Percentiles rank a stretch among this genome's conserved stretches.
Evolutionary conservation across 768 basidiomycete genomes (phyloP).

Genomic region (Ephemerocybe angulata): DNA sequence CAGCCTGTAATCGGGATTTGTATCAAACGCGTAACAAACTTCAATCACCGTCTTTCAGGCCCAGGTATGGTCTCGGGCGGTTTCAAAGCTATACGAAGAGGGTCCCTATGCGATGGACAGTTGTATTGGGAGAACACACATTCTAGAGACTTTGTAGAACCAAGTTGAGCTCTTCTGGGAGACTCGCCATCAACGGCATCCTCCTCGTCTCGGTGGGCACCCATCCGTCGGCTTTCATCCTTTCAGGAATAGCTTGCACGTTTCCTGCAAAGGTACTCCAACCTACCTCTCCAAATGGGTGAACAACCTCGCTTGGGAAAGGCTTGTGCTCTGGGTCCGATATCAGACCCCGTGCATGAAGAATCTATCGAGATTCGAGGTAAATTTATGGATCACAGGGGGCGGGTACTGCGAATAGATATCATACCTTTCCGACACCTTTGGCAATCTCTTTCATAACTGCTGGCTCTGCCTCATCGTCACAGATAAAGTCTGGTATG

Average conservation of each 20-base stretch:
- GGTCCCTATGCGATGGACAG: no score
- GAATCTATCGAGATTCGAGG: constrained; percentile 28
- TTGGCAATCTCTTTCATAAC: background rate
- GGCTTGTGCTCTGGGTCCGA: background rate
- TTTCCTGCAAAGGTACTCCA: background rate
- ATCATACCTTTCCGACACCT: background rate
- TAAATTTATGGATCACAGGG: constrained; percentile 17
- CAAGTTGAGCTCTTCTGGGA: constrained; percentile 46
- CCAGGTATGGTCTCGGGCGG: no score
- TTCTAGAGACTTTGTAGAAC: no score
- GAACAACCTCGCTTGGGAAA: background rate
- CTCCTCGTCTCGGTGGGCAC: constrained; percentile 50
- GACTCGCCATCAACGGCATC: constrained; percentile 40
- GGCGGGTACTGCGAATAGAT: background rate
- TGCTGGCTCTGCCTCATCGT: constrained; percentile 19
- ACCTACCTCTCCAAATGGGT: background rate
- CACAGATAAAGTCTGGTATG: constrained; percentile 31
- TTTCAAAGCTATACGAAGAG: no score
- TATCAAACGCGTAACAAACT: no score
- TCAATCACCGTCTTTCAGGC: no score
- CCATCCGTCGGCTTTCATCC: constrained; percentile 23
- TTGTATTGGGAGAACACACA: no score
- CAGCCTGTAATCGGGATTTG: no score
- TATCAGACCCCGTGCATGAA: constrained; percentile 28
- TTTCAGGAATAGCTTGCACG: constrained; percentile 15